Percentiles rank a stretch among this genome's conserved stretches.
These are phyloP conservation scores for Fusarium siculi DNA, from an alignment of 2,329 filamentous ascomycete species.

Conservation along the genomic window DNA sequence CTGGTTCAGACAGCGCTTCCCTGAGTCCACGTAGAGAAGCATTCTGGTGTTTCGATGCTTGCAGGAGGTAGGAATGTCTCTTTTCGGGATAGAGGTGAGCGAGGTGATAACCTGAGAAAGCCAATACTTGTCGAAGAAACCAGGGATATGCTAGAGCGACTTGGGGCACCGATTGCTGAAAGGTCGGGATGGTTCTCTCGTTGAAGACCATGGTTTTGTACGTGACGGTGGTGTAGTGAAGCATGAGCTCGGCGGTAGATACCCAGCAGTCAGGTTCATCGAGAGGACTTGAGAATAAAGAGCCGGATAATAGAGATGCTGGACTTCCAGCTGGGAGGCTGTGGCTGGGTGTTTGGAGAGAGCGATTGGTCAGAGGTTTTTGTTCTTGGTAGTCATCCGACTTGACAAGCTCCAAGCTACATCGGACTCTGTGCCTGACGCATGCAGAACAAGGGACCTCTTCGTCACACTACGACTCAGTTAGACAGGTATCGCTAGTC, in stretches of 20 bases:
- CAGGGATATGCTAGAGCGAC: slow-evolving; percentile 24
- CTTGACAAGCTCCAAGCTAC: slow-evolving; percentile 14
- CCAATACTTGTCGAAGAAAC: slow-evolving; percentile 31
- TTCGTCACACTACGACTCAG: slow-evolving; percentile 12
- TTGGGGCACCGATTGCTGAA: slow-evolving; percentile 28
- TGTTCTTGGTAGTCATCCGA: not conserved
- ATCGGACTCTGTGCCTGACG: slow-evolving; percentile 19
- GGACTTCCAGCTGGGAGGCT: not conserved
- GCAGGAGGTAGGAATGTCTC: slow-evolving; percentile 3
- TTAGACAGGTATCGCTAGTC: not conserved
- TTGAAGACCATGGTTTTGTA: slow-evolving; percentile 31
- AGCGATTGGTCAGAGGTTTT: not conserved
- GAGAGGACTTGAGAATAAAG: not conserved
- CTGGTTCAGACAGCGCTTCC: not conserved
- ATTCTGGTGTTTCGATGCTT: slow-evolving; percentile 33
- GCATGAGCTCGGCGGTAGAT: slow-evolving; percentile 26
- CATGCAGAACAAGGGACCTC: slow-evolving; percentile 24
- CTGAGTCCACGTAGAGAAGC: slow-evolving; percentile 25
- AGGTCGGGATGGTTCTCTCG: slow-evolving; percentile 6
- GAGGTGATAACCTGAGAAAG: slow-evolving; percentile 29
- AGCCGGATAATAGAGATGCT: slow-evolving; percentile 11
- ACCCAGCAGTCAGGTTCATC: slow-evolving; percentile 27
- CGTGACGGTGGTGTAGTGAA: slow-evolving; percentile 32
- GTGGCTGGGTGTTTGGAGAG: slow-evolving; percentile 3
- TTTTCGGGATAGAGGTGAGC: slow-evolving; percentile 24